Evolutionary conservation across 2,329 filamentous ascomycete genomes (phyloP).

Genomic region (Colletotrichum filicis): DNA sequence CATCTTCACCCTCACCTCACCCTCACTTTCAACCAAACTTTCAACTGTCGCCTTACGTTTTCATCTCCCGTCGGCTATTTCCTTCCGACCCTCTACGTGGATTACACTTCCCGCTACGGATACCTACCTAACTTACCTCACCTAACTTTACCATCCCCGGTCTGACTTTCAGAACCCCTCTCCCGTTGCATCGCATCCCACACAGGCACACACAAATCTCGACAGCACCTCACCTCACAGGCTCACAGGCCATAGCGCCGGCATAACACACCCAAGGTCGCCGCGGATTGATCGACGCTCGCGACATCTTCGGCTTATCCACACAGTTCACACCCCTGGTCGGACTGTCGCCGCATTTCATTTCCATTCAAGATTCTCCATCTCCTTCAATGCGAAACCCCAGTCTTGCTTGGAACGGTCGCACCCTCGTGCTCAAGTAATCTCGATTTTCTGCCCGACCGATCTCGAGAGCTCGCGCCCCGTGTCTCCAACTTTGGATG

Average conservation of each 20-base stretch:
- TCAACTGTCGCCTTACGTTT: neutral
- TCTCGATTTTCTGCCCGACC: neutral
- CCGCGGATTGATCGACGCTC: slow-evolving; percentile 11
- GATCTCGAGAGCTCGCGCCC: neutral
- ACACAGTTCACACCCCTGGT: neutral
- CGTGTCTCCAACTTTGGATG: slow-evolving; percentile 5
- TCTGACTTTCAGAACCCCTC: neutral
- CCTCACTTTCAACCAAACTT: neutral
- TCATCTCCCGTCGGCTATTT: neutral
- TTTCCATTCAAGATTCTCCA: neutral
- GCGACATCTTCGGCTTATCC: slow-evolving; percentile 10
- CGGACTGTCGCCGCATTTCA: neutral
- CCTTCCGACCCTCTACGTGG: neutral
- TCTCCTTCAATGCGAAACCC: slow-evolving; percentile 25
- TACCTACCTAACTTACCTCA: neutral
- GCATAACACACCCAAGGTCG: slow-evolving; percentile 1
- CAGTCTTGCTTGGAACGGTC: neutral
- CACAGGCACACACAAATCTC: no score
- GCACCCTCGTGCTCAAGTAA: slow-evolving; percentile 1
- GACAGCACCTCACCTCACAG: no score
- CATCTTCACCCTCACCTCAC: neutral
- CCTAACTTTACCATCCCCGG: neutral
- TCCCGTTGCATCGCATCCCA: neutral
- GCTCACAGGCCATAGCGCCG: neutral
- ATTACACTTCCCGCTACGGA: no score